These are phyloP conservation scores for Neoscytalidium dimidiatum DNA, from an alignment of 2,329 filamentous ascomycete species.

Conservation along the genomic window DNA sequence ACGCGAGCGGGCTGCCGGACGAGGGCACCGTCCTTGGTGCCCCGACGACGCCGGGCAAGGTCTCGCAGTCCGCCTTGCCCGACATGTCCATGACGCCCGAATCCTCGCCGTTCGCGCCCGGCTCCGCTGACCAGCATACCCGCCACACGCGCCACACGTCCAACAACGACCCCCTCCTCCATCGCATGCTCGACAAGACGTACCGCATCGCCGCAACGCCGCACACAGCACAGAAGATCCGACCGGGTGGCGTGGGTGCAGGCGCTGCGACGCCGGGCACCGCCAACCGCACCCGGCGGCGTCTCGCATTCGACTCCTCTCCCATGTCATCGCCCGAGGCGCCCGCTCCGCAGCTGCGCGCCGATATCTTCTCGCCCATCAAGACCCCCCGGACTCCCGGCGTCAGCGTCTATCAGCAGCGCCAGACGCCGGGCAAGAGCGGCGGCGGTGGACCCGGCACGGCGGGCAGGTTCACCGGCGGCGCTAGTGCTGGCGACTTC, in stretches of 20 bases:
- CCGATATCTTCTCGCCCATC: conserved; percentile 52
- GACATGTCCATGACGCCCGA: conserved; percentile 45
- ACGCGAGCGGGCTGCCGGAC: conserved; percentile 29
- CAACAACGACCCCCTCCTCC: conserved; percentile 75
- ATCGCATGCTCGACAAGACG: conserved; percentile 91
- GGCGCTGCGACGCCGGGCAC: conserved; percentile 80
- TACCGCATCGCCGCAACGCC: conserved; percentile 94
- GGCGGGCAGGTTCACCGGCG: not conserved
- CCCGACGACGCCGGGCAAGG: conserved; percentile 39
- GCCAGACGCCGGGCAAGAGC: not conserved
- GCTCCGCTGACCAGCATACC: conserved; percentile 39
- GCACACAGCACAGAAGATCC: conserved; percentile 56
- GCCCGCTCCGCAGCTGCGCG: conserved; percentile 77
- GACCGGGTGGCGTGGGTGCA: not conserved
- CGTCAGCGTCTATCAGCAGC: conserved; percentile 65
- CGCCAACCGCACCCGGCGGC: conserved; percentile 31
- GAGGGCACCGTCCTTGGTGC: conserved; percentile 26
- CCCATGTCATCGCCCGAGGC: conserved; percentile 64
- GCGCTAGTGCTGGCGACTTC: not conserved
- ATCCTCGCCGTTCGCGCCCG: conserved; percentile 56
- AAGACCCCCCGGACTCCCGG: conserved; percentile 70
- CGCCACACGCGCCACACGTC: conserved; percentile 39
- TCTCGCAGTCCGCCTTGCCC: conserved; percentile 35
- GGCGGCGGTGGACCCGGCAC: not conserved
- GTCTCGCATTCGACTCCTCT: conserved; percentile 42